Base-by-base conservation (phyloP, 139 green algal species). In the Limnomonas spitsbergensis region DNA sequence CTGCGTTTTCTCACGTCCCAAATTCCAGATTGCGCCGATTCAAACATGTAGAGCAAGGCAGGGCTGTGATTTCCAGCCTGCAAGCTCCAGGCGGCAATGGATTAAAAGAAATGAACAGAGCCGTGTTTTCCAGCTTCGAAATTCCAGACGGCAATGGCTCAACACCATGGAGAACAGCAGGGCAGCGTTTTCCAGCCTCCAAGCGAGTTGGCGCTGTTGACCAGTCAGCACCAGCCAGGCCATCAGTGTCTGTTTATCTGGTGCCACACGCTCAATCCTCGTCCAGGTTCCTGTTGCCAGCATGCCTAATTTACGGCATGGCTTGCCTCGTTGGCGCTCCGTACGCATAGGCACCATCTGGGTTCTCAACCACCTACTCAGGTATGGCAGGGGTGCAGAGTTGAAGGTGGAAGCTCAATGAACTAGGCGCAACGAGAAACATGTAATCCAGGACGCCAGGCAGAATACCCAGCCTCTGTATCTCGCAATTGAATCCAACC, bases 281-380 rank as follows among this genome's bases (percentile, higher is more conserved):
- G n/a, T n/a, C n/a, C n/a, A n/a, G n/a, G n/a, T n/a, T n/a, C n/a
- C n/a, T n/a, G n/a, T n/a, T n/a, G n/a, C n/a, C n/a, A n/a, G n/a
- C n/a, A n/a, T n/a, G n/a, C n/a, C n/a, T n/a, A n/a, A n/a, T n/a
- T 70, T 20, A 61, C 47, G 47, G 47, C 47, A 61, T 61, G 47
- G 47, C 47, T 29, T 61, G 47, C 56, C 56, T 37, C 7, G 56
- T 36, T 24, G 56, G 56, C 27, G 56, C 56, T 35, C 7, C 56
- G 29, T 70, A 70, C 27, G 56, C 56, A 32, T 70, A 70, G 29
- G 56, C 24, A 9, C 24, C 14, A 70, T 70, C 56, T 24, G 56
- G 56, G 29, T 70, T 70, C 29, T 70, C 56, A 38, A 70, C 24
- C 56, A 70, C 56, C 56, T 70, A 20, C 27, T 37, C n/a, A 70